phyloP scores from a whole-genome alignment of 306 rosid species.

The Abrus pulchellus region DNA sequence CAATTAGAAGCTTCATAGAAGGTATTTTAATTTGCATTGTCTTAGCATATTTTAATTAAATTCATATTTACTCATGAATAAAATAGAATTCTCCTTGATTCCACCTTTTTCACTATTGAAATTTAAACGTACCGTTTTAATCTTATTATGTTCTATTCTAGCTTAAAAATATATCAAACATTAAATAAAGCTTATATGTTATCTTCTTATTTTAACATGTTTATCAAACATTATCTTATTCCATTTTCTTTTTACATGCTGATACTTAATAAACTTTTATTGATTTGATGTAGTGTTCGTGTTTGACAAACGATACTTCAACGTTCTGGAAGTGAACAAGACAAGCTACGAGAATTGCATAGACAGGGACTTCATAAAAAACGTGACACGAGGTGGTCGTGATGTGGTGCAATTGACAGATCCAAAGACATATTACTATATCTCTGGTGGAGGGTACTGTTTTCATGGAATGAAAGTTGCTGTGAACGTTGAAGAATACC shows the following conservation, averaged over 20 bases:
- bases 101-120: no score
- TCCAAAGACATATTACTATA: conserved; percentile 64
- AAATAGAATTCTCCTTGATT: no score
- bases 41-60: neutral
- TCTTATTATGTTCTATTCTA: no score
- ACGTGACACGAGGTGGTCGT: conserved; percentile 76
- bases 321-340: conserved; percentile 78
- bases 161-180: no score
- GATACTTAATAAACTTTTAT: neutral
- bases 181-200: no score
- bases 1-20: conserved; percentile 10
- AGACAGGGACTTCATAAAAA: conserved; percentile 61
- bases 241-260: neutral
- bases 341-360: conserved; percentile 70
- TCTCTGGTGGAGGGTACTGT: conserved; percentile 75
- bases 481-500: conserved; percentile 44
- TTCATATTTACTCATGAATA: no score
- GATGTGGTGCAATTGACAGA: conserved; percentile 73
- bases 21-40: conserved; percentile 31
- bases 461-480: conserved; percentile 72
- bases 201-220: no score
- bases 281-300: conserved; percentile 53
- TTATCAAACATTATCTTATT: no score
- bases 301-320: conserved; percentile 73
- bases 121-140: no score